Percentiles rank a stretch among this genome's conserved stretches.
Conservation (phyloP, 345 rosid species). For the Arabis alpina region DNA sequence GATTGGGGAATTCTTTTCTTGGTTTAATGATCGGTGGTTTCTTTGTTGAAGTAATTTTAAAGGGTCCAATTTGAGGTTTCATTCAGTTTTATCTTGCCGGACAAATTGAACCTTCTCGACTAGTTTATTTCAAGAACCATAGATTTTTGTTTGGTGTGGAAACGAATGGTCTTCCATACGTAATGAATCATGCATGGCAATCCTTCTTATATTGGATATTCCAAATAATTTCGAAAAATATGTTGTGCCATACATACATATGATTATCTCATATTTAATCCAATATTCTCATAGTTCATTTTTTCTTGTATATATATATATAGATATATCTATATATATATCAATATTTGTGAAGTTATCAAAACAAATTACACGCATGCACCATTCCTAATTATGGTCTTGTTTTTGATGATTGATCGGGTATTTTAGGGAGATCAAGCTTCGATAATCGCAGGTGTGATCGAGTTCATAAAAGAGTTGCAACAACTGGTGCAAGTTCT, state of each 20-base stretch:
- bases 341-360: background rate
- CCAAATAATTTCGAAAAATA: background rate
- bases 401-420: constrained; percentile 10
- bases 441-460: constrained; percentile 87
- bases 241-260: constrained; percentile 16
- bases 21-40: background rate
- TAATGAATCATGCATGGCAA: constrained; percentile 15
- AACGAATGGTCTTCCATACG: background rate
- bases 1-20: background rate
- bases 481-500: constrained; percentile 80
- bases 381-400: constrained; percentile 16
- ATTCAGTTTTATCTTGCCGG: background rate
- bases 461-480: constrained; percentile 89
- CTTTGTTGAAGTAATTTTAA: background rate
- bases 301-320: background rate
- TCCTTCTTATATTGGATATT: background rate
- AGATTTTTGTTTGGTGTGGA: background rate
- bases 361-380: constrained; percentile 7
- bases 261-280: background rate
- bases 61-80: background rate
- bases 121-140: background rate
- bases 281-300: background rate
- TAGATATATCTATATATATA: too few relatives aligned
- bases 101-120: background rate
- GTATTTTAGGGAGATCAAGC: constrained; percentile 88